These are phyloP conservation scores for Lentinula edodes DNA, from an alignment of 768 basidiomycete genomes.

Conservation along the genomic window DNA sequence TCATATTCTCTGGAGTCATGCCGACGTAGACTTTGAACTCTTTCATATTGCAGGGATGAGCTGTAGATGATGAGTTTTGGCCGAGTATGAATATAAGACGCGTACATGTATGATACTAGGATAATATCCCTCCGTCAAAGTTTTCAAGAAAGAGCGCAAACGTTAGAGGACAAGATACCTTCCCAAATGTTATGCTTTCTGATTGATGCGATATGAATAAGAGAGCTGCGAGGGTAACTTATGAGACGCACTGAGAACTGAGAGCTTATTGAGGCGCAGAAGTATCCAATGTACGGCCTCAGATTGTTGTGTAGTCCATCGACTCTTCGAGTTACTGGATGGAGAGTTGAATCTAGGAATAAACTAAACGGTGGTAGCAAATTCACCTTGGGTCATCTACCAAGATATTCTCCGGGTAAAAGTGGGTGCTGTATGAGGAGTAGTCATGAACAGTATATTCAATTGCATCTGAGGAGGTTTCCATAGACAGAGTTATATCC, in stretches of 20 bases:
- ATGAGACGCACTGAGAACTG: conserved; percentile 61
- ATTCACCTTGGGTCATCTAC: conserved; percentile 45
- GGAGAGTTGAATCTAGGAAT: no score
- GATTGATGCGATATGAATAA: conserved; percentile 5
- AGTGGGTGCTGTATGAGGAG: conserved; percentile 68
- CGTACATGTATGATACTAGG: conserved; percentile 39
- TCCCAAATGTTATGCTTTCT: conserved; percentile 79
- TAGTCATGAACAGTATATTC: conserved; percentile 50
- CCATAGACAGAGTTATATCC: not conserved
- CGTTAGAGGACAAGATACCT: conserved; percentile 38
- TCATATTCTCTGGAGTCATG: conserved; percentile 57
- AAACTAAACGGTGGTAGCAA: not conserved
- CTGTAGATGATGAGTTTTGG: conserved; percentile 30
- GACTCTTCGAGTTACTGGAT: conserved; percentile 47
- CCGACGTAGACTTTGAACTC: conserved; percentile 74
- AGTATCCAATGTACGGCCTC: conserved; percentile 67
- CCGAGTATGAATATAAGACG: not conserved
- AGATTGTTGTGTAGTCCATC: conserved; percentile 65
- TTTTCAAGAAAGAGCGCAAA: not conserved
- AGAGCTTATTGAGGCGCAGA: conserved; percentile 52
- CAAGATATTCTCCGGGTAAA: conserved; percentile 65
- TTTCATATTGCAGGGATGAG: conserved; percentile 82
- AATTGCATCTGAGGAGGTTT: not conserved
- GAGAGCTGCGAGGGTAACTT: not conserved
- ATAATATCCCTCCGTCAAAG: not conserved